A percentile compares a stretch with the other conserved stretches of the same genome.
These are phyloP conservation scores for Daucus carota DNA, from an alignment of 129 eudicot species.

Conservation along the genomic window DH1_v3.0 NC_030387.2:6444501-6445000, in stretches of 20 bases:
- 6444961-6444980: slow-evolving; percentile 53
- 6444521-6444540: slow-evolving; percentile 38
- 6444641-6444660: slow-evolving; percentile 80
- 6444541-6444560: slow-evolving; percentile 91
- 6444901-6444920: neutral
- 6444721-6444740: slow-evolving; percentile 78
- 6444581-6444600: slow-evolving; percentile 80
- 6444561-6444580: slow-evolving; percentile 68
- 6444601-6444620: slow-evolving; percentile 55
- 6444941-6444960: slow-evolving; percentile 53
- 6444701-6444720: slow-evolving; percentile 72
- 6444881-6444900: neutral
- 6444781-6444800: slow-evolving; percentile 74
- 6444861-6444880: slow-evolving; percentile 19
- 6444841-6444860: slow-evolving; percentile 66
- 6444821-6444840: slow-evolving; percentile 63
- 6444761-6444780: slow-evolving; percentile 38
- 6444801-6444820: slow-evolving; percentile 72
- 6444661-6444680: slow-evolving; percentile 97
- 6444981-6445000: slow-evolving; percentile 56
- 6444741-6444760: slow-evolving; percentile 69
- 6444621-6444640: slow-evolving; percentile 92
- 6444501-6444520: neutral
- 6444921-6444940: neutral
- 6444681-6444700: slow-evolving; percentile 84